phyloP scores from a whole-genome alignment of 1,284 basidiomycete species.

The Pseudozyma pruni region DNA sequence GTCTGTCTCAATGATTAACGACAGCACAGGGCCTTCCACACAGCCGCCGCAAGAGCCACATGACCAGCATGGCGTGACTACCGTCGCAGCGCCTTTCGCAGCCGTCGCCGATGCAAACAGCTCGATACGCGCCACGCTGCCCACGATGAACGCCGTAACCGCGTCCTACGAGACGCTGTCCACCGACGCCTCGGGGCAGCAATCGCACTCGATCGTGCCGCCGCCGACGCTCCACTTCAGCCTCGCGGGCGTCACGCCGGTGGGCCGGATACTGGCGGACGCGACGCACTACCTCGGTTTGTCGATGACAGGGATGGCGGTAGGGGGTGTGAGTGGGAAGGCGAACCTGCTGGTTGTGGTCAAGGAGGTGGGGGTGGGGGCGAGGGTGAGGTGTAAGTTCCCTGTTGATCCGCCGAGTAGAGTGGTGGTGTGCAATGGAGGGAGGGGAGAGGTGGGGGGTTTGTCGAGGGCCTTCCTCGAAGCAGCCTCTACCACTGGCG shows the following conservation, averaged over 20 bases:
- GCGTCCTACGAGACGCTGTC: conserved; percentile 1
- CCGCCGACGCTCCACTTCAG: conserved; percentile 37
- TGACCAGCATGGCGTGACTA: no score
- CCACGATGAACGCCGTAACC: conserved; percentile 13
- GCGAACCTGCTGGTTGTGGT: conserved; percentile 36
- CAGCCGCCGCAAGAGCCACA: no score
- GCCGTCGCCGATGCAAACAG: background rate
- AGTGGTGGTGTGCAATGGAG: no score
- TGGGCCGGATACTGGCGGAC: conserved; percentile 20
- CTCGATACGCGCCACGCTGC: conserved; percentile 1
- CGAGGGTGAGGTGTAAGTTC: conserved; percentile 4
- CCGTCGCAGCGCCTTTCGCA: background rate
- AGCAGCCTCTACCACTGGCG: background rate
- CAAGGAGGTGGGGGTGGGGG: conserved; percentile 21
- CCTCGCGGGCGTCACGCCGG: conserved; percentile 12
- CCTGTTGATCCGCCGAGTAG: background rate
- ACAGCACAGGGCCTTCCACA: background rate
- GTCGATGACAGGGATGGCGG: background rate
- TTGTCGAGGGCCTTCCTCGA: background rate
- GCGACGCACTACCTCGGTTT: conserved; percentile 14
- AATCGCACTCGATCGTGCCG: conserved; percentile 31
- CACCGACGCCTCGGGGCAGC: background rate
- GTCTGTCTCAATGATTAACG: background rate
- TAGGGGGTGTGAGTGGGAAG: background rate
- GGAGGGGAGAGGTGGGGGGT: conserved; percentile 2